Base-by-base conservation (phyloP, 331 rosid genomes). In the Malus hybrid region DNA sequence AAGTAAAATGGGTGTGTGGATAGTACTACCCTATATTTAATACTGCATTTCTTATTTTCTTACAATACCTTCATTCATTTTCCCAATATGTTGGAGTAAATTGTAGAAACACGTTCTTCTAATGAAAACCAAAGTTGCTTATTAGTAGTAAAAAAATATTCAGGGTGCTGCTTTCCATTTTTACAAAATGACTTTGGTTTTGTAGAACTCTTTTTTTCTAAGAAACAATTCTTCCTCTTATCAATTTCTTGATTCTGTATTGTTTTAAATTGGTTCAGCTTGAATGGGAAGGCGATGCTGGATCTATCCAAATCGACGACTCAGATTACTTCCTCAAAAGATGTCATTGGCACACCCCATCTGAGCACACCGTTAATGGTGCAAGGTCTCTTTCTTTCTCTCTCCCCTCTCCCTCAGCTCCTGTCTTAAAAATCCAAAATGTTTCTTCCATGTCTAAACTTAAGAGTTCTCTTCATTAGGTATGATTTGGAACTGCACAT, bases 321-420 rank as follows among this genome's bases (percentile, higher is more conserved):
- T 71, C 80, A 5, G 14, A 79, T 9, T 83, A 79, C 60, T 16
- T 48, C 56, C 81, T 83, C 65, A 70, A 71, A 32, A 77, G 76
- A 79, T 64, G 63, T n/a, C 86, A 83, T 29, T 83, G 86, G 86
- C 86, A 83, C 76, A 67, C 77, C 7, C 83, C 83, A 31, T 83
- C 86, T 1, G 86, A 83, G 44, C 86, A 83, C 29, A 6, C 75
- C 29, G 18, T 83, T 16, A 71, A 83, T 39, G 86, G 86, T 24
- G 62, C 12, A 22, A 75, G 72, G 86, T 83, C 61, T 61, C 42
- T 22, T 8, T 36, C 34, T 32, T 42, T 63, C 67, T 22, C 39
- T 57, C 36, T 27, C 28, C 29, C 52, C 5, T 6, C 62, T 65
- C 46, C 65, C 28, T 39, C 50, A 3, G 50, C 50, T 42, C 50